A percentile compares a stretch with the other conserved stretches of the same genome.
phyloP scores from a whole-genome alignment of 2,329 filamentous ascomycete species.

The Sporothrix schenckii region DNA sequence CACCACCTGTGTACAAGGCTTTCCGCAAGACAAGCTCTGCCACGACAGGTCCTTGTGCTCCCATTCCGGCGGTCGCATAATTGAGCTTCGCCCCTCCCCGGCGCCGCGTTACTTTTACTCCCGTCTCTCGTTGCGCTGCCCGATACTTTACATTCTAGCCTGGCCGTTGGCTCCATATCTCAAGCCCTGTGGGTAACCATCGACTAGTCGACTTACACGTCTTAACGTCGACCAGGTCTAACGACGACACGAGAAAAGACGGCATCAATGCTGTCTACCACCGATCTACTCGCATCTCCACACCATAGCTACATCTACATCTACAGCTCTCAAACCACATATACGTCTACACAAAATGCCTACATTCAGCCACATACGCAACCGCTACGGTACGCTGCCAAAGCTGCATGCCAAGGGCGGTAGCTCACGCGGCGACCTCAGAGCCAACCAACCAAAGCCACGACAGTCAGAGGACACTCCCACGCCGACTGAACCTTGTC shows the following conservation, averaged over 20 bases:
- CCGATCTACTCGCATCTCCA: too few species aligned
- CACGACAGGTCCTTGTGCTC: not conserved
- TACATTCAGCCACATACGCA: not conserved
- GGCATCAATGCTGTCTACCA: not conserved
- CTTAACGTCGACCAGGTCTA: not conserved
- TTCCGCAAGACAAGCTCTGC: not conserved
- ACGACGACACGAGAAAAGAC: not conserved
- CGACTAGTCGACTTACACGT: not conserved
- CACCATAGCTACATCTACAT: not conserved
- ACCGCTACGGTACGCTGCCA: too few species aligned
- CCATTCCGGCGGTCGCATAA: too few species aligned
- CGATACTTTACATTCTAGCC: not conserved
- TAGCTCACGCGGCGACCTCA: not conserved
- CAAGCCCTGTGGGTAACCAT: not conserved
- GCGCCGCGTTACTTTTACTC: not conserved
- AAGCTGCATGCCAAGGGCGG: not conserved
- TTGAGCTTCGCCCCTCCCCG: slow-evolving; percentile 4
- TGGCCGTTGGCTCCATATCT: too few species aligned
- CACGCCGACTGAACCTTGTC: slow-evolving; percentile 40
- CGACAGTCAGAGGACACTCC: not conserved
- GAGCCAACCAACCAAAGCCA: not conserved
- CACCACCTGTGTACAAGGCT: not conserved
- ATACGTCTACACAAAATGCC: not conserved
- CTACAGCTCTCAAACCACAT: not conserved
- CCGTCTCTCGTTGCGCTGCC: not conserved